Conservation (phyloP, 495 filamentous ascomycete species). For the Penicillium atrosanguineum region DNA sequence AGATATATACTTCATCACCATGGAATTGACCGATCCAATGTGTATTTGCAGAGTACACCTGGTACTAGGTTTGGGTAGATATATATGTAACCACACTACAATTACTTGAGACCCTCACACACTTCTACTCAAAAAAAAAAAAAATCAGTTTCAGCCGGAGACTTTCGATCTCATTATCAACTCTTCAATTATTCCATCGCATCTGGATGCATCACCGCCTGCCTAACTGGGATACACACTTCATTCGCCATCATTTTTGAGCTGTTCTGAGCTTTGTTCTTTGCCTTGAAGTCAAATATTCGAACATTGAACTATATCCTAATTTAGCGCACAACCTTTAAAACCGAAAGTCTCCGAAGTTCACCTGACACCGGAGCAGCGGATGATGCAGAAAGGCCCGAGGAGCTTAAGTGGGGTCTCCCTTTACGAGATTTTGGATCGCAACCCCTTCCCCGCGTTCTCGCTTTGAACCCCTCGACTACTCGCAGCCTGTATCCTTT, state of each 20-base stretch:
- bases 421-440: not conserved
- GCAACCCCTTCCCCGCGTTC: conserved; percentile 5
- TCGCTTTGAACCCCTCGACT: not conserved
- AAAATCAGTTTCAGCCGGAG: not conserved
- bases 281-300: not conserved
- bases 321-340: too few species aligned
- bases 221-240: not conserved
- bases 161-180: not conserved
- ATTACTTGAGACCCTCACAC: too few species aligned
- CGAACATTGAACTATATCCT: too few species aligned
- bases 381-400: not conserved
- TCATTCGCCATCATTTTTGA: not conserved
- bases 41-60: too few species aligned
- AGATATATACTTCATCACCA: too few species aligned
- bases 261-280: not conserved
- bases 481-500: not conserved
- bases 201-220: not conserved
- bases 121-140: too few species aligned
- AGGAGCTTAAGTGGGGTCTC: conserved; percentile 4
- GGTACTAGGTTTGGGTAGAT: too few species aligned
- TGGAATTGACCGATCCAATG: too few species aligned
- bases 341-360: not conserved
- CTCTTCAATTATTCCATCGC: not conserved
- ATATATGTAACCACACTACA: too few species aligned
- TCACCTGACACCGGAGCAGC: not conserved